Evolutionary conservation across 805 yeast species (phyloP).

Genomic region (Vanderwaltozyma verrucispora): DNA sequence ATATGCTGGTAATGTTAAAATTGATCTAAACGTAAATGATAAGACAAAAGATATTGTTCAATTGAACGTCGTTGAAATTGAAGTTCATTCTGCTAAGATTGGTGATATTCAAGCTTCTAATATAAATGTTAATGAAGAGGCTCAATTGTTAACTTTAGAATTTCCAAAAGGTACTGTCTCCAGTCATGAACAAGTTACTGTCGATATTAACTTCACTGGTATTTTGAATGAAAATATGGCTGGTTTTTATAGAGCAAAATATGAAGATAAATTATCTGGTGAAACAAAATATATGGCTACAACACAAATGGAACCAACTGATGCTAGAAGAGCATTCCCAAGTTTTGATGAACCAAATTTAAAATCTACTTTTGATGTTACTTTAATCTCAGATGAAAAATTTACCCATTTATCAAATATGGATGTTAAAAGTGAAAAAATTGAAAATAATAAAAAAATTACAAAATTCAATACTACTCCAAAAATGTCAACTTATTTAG

Average conservation of each 20-base stretch:
- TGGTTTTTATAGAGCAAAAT: conserved; percentile 67
- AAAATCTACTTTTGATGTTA: conserved; percentile 61
- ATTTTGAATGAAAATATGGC: conserved; percentile 69
- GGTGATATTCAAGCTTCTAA: conserved; percentile 32
- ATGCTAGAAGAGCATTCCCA: conserved; percentile 81
- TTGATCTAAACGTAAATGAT: conserved; percentile 45
- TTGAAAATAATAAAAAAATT: conserved; percentile 38
- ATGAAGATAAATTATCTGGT: conserved; percentile 46
- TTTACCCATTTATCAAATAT: conserved; percentile 59
- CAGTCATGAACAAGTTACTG: conserved; percentile 23
- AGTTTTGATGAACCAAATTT: conserved; percentile 77
- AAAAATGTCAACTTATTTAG: conserved; percentile 73
- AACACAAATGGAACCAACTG: conserved; percentile 82
- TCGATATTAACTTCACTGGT: conserved; percentile 49
- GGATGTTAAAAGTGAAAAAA: conserved; percentile 47
- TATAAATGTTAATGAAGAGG: conserved; percentile 38
- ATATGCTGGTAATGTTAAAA: conserved; percentile 44
- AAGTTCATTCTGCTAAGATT: conserved; percentile 39
- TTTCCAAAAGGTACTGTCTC: conserved; percentile 37
- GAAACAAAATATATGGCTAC: conserved; percentile 64
- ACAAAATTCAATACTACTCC: conserved; percentile 69
- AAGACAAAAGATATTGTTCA: conserved; percentile 33
- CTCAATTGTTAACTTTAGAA: conserved; percentile 54
- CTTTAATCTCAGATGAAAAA: conserved; percentile 44
- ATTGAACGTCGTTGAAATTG: conserved; percentile 58